Evolutionary conservation across 139 green algal species (phyloP), one percentile per base, ranked within the genome.

Genomic region (Dunaliella primolecta): DNA sequence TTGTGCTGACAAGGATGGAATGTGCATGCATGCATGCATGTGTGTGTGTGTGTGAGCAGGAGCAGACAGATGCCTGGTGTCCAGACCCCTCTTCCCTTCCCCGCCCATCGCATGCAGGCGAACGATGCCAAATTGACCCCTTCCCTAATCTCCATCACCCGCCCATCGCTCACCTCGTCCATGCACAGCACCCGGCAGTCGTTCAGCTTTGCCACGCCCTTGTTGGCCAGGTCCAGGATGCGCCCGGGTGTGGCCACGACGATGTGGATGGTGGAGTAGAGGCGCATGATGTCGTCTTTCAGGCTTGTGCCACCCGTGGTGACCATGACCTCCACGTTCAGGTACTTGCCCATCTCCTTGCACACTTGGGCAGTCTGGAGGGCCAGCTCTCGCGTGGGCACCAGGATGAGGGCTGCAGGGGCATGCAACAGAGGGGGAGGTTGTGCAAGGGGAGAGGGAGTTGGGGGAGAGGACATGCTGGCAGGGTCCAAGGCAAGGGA

Each of bases 221-320:
- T 99, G 81, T 94, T 87, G n/a, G 96, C 93, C 34, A 99, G 91
- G 87, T 99, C 97, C 30, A 99, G 90, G 23, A 99, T 95, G 79
- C 97, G 95, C n/a, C 97, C 97, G 1, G 97, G 97, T 0, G 97
- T 99, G 36, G 96, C 97, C 24, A 99, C 97, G 34, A 99, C 86
- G 31, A 91, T 86, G 85, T 96, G 93, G 36, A 95, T 91, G 1
- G 93, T 89, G 24, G 97, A 91, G 88, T 98, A 94, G 38, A 99
- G 92, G 2, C 97, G 94, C 94, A 99, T 97, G 90, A 99, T 99
- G 92, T 99, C 97, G 87, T 99, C 97, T 75, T 98, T 96, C 2
- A 99, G 92, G 77, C 84, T 94, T 31, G 97, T 99, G 46, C 97
- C 97, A 15, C 97, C 97, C 0, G 97, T 99, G 15, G 97, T 98